phyloP scores from a whole-genome alignment of 805 yeast genomes.

The Alloascoidea africana region DNA sequence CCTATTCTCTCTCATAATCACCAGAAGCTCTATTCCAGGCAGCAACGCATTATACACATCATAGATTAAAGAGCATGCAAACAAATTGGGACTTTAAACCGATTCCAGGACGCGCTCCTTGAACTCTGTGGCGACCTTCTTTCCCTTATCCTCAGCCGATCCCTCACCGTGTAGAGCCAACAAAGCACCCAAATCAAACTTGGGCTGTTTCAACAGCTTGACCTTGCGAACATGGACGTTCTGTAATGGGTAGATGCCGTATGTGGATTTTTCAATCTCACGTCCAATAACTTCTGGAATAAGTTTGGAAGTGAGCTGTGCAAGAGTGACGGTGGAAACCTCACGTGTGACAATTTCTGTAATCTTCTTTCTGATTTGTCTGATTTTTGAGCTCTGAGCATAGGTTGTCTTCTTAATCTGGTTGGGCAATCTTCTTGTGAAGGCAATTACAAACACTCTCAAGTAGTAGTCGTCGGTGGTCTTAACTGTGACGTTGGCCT shows the following conservation, averaged over 20 bases:
- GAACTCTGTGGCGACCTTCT: slow-evolving; percentile 90
- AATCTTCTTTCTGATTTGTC: slow-evolving; percentile 95
- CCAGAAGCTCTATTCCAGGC: no score
- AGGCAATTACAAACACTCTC: slow-evolving; percentile 93
- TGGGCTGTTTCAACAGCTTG: slow-evolving; percentile 96
- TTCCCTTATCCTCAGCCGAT: slow-evolving; percentile 89
- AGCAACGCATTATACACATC: no score
- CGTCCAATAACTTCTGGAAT: slow-evolving; percentile 98
- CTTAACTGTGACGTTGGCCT: slow-evolving; percentile 96
- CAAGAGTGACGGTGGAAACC: slow-evolving; percentile 86
- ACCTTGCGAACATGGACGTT: slow-evolving; percentile 98
- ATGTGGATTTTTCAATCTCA: slow-evolving; percentile 94
- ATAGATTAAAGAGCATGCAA: no score
- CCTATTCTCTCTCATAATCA: no score
- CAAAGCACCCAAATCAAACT: slow-evolving; percentile 94
- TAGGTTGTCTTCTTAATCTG: slow-evolving; percentile 96
- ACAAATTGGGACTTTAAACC: no score
- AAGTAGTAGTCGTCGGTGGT: slow-evolving; percentile 95
- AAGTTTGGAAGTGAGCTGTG: slow-evolving; percentile 94
- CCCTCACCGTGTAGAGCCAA: slow-evolving; percentile 96
- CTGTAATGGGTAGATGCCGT: slow-evolving; percentile 92
- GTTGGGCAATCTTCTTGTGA: slow-evolving; percentile 95
- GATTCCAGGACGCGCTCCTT: slow-evolving; percentile 97
- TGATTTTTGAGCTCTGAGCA: slow-evolving; percentile 95
- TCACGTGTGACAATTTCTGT: slow-evolving; percentile 92